These are phyloP conservation scores for Fusarium tuaranense DNA, from an alignment of 2,329 filamentous ascomycete species.

Conservation along the genomic window DNA sequence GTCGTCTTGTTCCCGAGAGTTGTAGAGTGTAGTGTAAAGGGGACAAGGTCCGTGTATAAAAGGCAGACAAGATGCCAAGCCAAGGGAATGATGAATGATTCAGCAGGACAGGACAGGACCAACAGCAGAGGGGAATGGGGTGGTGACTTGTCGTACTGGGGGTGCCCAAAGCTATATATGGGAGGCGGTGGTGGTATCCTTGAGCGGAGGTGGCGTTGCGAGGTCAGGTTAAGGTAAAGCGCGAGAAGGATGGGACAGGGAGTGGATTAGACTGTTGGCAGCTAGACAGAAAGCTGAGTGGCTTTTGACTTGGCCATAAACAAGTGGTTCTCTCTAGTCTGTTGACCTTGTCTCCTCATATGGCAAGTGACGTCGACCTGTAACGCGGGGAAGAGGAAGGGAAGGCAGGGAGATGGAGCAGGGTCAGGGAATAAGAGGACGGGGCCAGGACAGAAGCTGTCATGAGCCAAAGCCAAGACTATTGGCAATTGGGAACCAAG, in stretches of 20 bases:
- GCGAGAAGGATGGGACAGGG: conserved; percentile 16
- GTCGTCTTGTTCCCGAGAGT: not conserved
- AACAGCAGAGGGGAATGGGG: conserved; percentile 18
- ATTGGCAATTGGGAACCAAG: conserved; percentile 11
- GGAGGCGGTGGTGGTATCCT: conserved; percentile 36
- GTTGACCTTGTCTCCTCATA: conserved; percentile 16
- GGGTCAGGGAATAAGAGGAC: conserved; percentile 19
- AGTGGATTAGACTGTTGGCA: conserved; percentile 15
- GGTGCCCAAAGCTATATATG: conserved; percentile 23
- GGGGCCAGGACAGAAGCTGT: not conserved
- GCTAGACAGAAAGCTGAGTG: not conserved
- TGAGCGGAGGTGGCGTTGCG: conserved; percentile 43
- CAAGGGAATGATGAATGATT: not conserved
- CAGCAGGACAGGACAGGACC: not conserved
- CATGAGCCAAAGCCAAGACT: conserved; percentile 29
- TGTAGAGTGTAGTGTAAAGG: conserved; percentile 15
- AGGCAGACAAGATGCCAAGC: not conserved
- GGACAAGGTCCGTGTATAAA: conserved; percentile 2
- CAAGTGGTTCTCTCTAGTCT: not conserved
- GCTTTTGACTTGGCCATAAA: not conserved
- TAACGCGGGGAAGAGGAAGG: conserved; percentile 30
- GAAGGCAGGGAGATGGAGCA: conserved; percentile 9
- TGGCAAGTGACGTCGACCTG: conserved; percentile 32
- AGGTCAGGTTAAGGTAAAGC: conserved; percentile 39
- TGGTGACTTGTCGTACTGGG: conserved; percentile 23